A percentile compares a stretch with the other conserved stretches of the same genome.
Conservation (phyloP, 345 rosid species). For the Gossypium ekmanianum region DNA sequence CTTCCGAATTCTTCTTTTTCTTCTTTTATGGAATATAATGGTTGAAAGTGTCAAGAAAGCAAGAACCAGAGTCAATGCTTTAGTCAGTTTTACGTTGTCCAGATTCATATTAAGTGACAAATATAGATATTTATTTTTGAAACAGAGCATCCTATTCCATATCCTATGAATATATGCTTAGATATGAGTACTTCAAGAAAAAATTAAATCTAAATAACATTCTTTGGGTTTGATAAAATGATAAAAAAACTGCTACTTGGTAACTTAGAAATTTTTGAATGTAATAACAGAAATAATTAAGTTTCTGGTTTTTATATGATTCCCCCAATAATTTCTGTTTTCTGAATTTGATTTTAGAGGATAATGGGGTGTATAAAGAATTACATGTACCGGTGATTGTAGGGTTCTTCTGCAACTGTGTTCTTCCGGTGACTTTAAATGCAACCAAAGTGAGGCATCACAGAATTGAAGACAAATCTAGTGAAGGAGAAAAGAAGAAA, state of each 20-base stretch:
- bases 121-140: background rate
- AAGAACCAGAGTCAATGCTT: background rate
- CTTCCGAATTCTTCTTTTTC: too few relatives aligned
- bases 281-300: too few relatives aligned
- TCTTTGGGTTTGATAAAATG: too few relatives aligned
- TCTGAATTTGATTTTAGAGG: too few relatives aligned
- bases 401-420: constrained; percentile 90
- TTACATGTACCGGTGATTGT: background rate
- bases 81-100: background rate
- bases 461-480: constrained; percentile 53
- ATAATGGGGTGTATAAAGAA: too few relatives aligned
- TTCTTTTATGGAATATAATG: background rate
- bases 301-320: too few relatives aligned
- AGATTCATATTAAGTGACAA: background rate
- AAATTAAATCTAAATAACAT: too few relatives aligned
- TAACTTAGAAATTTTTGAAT: too few relatives aligned
- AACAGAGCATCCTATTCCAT: background rate
- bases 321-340: too few relatives aligned
- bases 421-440: constrained; percentile 76
- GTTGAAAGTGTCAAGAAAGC: background rate
- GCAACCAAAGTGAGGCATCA: constrained; percentile 57
- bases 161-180: background rate
- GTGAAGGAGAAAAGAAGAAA: constrained; percentile 63
- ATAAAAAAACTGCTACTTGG: too few relatives aligned
- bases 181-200: too few relatives aligned